Conservation (phyloP, 2,329 filamentous ascomycete species). For the Epichloe festucae region DNA sequence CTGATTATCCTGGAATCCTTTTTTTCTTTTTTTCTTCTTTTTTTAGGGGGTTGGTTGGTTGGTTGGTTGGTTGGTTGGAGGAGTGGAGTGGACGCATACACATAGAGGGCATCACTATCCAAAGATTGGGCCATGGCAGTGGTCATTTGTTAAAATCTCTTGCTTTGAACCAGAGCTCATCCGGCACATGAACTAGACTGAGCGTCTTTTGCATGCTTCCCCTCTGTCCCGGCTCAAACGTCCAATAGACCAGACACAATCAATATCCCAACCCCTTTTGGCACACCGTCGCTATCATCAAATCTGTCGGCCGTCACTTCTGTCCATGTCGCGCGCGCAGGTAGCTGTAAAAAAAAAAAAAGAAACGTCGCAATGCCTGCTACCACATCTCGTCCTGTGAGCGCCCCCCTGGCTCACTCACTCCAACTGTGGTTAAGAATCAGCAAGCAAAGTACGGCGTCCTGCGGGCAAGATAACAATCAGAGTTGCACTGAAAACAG, state of each 20-base stretch:
- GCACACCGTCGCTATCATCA: slow-evolving; percentile 8
- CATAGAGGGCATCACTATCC: not conserved
- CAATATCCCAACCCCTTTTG: slow-evolving; percentile 5
- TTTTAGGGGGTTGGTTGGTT: no score
- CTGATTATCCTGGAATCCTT: not conserved
- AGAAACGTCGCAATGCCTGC: slow-evolving; percentile 1
- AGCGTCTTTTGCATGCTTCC: not conserved
- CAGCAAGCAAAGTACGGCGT: not conserved
- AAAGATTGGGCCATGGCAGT: not conserved
- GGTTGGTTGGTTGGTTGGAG: not conserved
- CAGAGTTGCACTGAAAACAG: not conserved
- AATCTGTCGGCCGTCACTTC: slow-evolving; percentile 7
- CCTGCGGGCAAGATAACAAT: not conserved
- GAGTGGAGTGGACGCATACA: not conserved
- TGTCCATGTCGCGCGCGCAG: slow-evolving; percentile 4
- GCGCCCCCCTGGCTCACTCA: not conserved
- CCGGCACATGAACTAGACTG: not conserved
- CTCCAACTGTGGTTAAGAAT: not conserved
- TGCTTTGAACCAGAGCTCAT: not conserved
- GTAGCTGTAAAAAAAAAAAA: slow-evolving; percentile 4
- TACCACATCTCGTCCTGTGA: not conserved
- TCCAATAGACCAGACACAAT: slow-evolving; percentile 1
- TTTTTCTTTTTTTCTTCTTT: no score
- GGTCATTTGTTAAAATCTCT: not conserved
- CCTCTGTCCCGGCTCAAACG: not conserved